Percentiles rank a stretch among this genome's conserved stretches.
Conservation (phyloP, 1,284 basidiomycete genomes). For the Fomitopsis betulina region DNA sequence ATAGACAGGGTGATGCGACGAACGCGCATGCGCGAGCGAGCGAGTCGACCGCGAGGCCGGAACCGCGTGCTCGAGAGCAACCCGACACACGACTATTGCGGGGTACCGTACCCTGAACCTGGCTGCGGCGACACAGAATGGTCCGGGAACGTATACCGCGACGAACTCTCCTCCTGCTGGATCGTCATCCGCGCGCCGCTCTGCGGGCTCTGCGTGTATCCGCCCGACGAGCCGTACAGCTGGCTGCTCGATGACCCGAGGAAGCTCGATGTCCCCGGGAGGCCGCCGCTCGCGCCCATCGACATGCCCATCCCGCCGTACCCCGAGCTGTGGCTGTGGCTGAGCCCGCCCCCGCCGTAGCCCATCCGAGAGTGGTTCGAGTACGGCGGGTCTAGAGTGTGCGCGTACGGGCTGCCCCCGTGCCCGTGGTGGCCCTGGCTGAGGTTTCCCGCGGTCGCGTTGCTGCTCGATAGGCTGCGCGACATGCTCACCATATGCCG, state of each 20-base stretch:
- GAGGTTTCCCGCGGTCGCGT: constrained; percentile 23
- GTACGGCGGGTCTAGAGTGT: constrained; percentile 19
- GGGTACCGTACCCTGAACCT: constrained; percentile 32
- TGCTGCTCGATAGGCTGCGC: constrained; percentile 22
- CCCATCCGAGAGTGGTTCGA: constrained; percentile 17
- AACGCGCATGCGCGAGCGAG: background rate
- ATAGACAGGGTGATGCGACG: background rate
- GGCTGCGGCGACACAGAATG: constrained; percentile 30
- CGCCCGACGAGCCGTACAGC: constrained; percentile 18
- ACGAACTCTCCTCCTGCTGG: constrained; percentile 19
- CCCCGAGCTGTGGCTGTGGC: constrained; percentile 14
- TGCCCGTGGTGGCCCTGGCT: constrained; percentile 19
- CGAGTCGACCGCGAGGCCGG: background rate
- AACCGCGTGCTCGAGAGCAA: background rate
- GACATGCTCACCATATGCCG: constrained; percentile 29
- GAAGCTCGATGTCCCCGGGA: constrained; percentile 7
- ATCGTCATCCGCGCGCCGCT: constrained; percentile 22
- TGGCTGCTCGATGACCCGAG: constrained; percentile 16
- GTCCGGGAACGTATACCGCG: constrained; percentile 25
- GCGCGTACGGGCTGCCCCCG: constrained; percentile 21
- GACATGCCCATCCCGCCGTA: constrained; percentile 19
- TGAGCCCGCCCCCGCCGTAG: constrained; percentile 18
- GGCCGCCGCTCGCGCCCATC: constrained; percentile 11
- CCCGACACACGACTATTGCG: constrained; percentile 19
- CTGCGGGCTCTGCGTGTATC: constrained; percentile 15